Evolutionary conservation across 2,329 filamentous ascomycete genomes (phyloP), one percentile per base, ranked within the genome.

Genomic region (Hortaea werneckii): DNA sequence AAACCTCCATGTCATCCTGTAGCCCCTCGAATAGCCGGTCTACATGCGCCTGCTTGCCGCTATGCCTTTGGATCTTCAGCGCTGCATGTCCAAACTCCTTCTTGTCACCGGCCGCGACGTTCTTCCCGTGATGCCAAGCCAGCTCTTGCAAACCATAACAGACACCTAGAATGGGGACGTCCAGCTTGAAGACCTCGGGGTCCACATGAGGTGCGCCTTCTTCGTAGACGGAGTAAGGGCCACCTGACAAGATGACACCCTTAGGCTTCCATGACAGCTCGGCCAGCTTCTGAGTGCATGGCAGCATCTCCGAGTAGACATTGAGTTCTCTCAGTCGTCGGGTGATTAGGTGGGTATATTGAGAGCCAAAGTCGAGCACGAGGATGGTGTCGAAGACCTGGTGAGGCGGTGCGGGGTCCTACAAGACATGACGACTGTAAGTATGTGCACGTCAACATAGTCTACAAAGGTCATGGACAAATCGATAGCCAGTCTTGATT

Each of bases 281-380:
- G 5, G 78, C 71, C 20, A 94, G 67, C 72, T 90, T 90, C 58
- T 84, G 81, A 40, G 83, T 94, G 68, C 88, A 94, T 20, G 85
- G 85, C 38, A 94, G 79, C 82, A 94, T 84, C 71, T 95, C 88
- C 50, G 80, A 80, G 72, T 85, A 95, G 64, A 94, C 77, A 70
- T 83, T 83, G 67, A 94, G 76, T 57, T 84, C 79, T 56, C 87
- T 78, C 28, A 94, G 75, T 30, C 86, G 79, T 45, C 86, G 75
- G 7, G 80, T 80, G 60, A 89, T 87, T 35, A 89, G 72, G 65
- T 88, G 83, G 37, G 79, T 81, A 59, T 82, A 83, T 67, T 86
- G 82, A 26, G 77, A 82, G 54, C 77, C 82, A 62, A 85, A 86
- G 65, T 86, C 82, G 57, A 86, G 70, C 53, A 82, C 79, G 53